Percentiles rank a stretch among this genome's conserved stretches.
These are phyloP conservation scores for Paraglomus brasilianum DNA, from an alignment of 192 early-diverging fungal species.

Conservation along the genomic window DNA sequence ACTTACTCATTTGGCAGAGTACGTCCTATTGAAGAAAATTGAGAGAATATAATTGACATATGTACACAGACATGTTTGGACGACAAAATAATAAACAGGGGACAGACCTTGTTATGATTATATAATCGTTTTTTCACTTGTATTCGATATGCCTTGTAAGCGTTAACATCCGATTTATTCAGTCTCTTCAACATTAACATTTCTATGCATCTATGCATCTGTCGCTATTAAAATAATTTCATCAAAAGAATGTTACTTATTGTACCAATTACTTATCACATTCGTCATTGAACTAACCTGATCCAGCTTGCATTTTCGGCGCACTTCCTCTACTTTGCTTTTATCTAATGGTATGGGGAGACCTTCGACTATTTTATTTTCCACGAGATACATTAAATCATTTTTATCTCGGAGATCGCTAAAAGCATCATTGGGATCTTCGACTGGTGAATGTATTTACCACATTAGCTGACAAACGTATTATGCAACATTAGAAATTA, in stretches of 20 bases:
- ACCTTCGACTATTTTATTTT: slow-evolving; percentile 56
- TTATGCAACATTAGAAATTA: slow-evolving; percentile 7
- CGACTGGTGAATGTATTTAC: slow-evolving; percentile 56
- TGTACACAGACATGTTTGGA: slow-evolving; percentile 6
- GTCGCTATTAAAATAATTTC: slow-evolving; percentile 52
- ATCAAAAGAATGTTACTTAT: background rate
- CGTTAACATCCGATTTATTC: slow-evolving; percentile 50
- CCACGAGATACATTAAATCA: slow-evolving; percentile 67
- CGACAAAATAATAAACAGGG: background rate
- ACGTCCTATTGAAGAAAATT: slow-evolving; percentile 50
- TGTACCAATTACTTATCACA: background rate
- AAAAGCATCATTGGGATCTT: slow-evolving; percentile 92
- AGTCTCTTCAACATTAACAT: slow-evolving; percentile 65
- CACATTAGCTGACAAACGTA: slow-evolving; percentile 14
- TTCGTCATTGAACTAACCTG: slow-evolving; percentile 46
- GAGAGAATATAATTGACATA: background rate
- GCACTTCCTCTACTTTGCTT: slow-evolving; percentile 48
- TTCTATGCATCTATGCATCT: slow-evolving; percentile 81
- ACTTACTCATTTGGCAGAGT: slow-evolving; percentile 59
- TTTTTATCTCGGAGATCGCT: slow-evolving; percentile 81
- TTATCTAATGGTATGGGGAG: slow-evolving; percentile 59
- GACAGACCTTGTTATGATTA: slow-evolving; percentile 65
- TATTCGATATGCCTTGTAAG: slow-evolving; percentile 62
- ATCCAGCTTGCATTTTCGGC: slow-evolving; percentile 71
- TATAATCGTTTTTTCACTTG: slow-evolving; percentile 86